These are phyloP conservation scores for Ceratocystis ficicola DNA, from an alignment of 2,329 filamentous ascomycete genomes.

Conservation along the genomic window DNA sequence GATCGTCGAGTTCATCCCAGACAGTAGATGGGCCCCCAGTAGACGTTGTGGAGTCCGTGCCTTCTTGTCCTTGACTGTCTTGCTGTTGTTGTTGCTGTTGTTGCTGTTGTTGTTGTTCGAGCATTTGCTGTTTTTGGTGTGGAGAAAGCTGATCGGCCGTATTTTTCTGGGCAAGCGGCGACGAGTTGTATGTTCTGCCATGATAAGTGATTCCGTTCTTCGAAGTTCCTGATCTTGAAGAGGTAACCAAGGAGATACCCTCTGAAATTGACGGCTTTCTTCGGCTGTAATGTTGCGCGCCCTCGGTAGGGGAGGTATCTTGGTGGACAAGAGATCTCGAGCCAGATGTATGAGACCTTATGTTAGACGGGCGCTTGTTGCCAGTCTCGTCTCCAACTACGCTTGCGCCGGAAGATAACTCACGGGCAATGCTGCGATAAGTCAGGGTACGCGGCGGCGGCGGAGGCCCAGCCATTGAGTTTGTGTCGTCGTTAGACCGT, in stretches of 20 bases:
- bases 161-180: conserved; percentile 43
- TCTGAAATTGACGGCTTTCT: conserved; percentile 40
- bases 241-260: conserved; percentile 30
- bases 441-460: conserved; percentile 31
- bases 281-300: conserved; percentile 23
- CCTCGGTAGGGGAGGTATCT: conserved; percentile 31
- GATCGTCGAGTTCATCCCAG: conserved; percentile 92
- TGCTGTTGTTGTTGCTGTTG: conserved; percentile 26
- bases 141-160: conserved; percentile 25
- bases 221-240: conserved; percentile 34
- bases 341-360: conserved; percentile 29
- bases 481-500: conserved; percentile 33
- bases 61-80: conserved; percentile 40
- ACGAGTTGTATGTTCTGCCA: conserved; percentile 44
- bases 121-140: conserved; percentile 26
- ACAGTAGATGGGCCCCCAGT: conserved; percentile 84
- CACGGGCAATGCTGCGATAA: conserved; percentile 34
- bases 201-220: conserved; percentile 33
- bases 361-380: conserved; percentile 8
- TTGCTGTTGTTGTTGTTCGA: conserved; percentile 25
- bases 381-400: conserved; percentile 28
- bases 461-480: conserved; percentile 32
- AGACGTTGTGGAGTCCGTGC: conserved; percentile 76
- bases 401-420: conserved; percentile 25
- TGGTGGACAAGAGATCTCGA: conserved; percentile 39